Base-by-base conservation (phyloP, 768 basidiomycete genomes). In the Sporobolomyces phaffii region DNA sequence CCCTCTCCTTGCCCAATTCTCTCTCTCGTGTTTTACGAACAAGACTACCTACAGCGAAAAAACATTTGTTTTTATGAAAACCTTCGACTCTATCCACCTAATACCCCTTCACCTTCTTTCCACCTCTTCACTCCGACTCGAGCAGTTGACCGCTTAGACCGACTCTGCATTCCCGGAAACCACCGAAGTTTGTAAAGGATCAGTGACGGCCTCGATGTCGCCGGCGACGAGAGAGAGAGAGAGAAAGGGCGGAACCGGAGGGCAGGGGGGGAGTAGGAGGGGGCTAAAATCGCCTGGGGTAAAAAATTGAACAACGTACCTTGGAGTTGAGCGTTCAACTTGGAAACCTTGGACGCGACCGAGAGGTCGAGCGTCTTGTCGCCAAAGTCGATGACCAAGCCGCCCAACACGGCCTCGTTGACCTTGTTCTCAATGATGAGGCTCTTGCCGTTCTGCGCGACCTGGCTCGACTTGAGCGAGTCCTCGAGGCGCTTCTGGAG, bases 341-440 rank as follows among this genome's bases (percentile, higher is more conserved):
- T 94, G 78, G 87, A 94, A 75, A 98, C 91, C 60, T 90, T 89
- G 38, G 90, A 91, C 53, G 86, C 87, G 62, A 94, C 92, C 73
- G 90, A 93, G 65, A 98, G 84, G 80, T 99, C 96, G 74, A 99
- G 88, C 59, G 91, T 91, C 83, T 94, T 94, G 82, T 97, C 96
- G 70, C 92, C 94, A 76, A 99, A 91, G 80, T 99, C 96, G 53
- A 99, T 87, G 67, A 97, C 83, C 65, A 98, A 78, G 56, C 96
- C 96, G 64, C 94, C 96, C 69, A 98, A 80, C 63, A 97, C 81
- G n/a, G 85, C 80, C 48, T 91, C 86, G 82, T 97, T 92, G 76
- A 97, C 91, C 85, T 93, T 93, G 84, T 98, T 96, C 69, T 84
- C 82, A 62, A 99, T 79, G 80, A 92, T 93, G 73, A 99, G 77